Conservation (phyloP, 208 protist species). For the Novymonas esmeraldas region DNA sequence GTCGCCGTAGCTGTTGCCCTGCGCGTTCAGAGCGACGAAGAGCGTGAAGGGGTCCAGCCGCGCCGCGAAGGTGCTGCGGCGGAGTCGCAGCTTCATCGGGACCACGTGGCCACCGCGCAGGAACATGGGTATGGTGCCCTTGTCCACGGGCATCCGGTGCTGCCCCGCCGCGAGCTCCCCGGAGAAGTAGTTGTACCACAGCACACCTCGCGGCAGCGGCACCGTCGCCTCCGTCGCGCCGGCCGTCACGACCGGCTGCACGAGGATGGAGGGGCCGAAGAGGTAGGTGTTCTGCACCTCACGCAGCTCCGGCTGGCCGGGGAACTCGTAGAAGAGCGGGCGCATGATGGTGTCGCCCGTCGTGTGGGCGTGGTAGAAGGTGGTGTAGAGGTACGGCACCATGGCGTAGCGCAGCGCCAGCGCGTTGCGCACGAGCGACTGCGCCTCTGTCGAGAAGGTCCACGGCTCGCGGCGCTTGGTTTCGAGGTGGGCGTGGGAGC, state of each 20-base stretch:
- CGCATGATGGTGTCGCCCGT: slow-evolving; percentile 92
- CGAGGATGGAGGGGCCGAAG: slow-evolving; percentile 90
- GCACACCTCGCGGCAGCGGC: slow-evolving; percentile 67
- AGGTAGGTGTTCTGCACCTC: slow-evolving; percentile 93
- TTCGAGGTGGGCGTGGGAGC: slow-evolving; percentile 96
- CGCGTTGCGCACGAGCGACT: slow-evolving; percentile 65
- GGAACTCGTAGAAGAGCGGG: slow-evolving; percentile 96
- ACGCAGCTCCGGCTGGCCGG: slow-evolving; percentile 70
- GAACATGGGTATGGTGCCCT: slow-evolving; percentile 93
- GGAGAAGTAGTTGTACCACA: slow-evolving; percentile 81
- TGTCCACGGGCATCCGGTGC: slow-evolving; percentile 48
- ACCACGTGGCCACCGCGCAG: slow-evolving; percentile 94
- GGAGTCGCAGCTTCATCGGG: slow-evolving; percentile 88
- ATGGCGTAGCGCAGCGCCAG: slow-evolving; percentile 93
- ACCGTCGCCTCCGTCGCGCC: slow-evolving; percentile 55
- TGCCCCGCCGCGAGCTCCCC: slow-evolving; percentile 28
- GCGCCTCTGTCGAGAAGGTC: slow-evolving; percentile 88
- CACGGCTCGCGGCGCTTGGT: slow-evolving; percentile 98
- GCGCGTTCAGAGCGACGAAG: slow-evolving; percentile 81
- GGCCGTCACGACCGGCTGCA: slow-evolving; percentile 82
- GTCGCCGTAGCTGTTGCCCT: slow-evolving; percentile 66
- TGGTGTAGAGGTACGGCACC: slow-evolving; percentile 97
- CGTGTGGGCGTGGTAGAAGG: slow-evolving; percentile 87
- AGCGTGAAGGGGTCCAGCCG: slow-evolving; percentile 94
- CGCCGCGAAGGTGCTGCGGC: slow-evolving; percentile 83